Base-by-base conservation (phyloP, 1,284 basidiomycete species). In the Melampsora americana region DNA sequence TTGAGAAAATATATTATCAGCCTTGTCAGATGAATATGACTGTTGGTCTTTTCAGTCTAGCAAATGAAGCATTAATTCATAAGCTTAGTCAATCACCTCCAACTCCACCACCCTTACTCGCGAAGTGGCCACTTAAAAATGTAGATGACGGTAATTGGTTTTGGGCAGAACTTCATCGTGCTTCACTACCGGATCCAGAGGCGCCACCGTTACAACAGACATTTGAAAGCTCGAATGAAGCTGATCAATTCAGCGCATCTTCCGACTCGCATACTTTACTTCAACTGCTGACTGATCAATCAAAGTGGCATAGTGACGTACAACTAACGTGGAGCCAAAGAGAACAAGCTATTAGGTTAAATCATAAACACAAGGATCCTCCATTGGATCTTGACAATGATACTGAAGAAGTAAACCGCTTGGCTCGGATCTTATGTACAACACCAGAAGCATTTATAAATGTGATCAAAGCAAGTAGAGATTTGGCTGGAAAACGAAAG, bases 111-210 rank as follows among this genome's bases (percentile, higher is more conserved):
- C 44, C 73, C 48, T 28, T 69, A 18, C 30, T 76, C 26, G 56
- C 73, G 2, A 68, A 62, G 48, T 76, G 73, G 73, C 73, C 73
- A 7, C 48, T 76, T 20, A 62, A 61, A 56, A 39, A 69, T 44
- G 44, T 56, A 30, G 50, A 48, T 46, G 66, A 76, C 64, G 73
- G 66, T 5, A 14, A 76, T 62, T 42, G 28, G 23, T 69, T 50
- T 35, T 76, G 73, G 73, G 35, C 60, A 35, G 66, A 76, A 68
- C 66, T 76, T 9, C 32, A 64, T 61, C 73, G 73, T 26, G 66
- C 66, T 64, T 76, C 73, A 5, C 62, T 76, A 64, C 73, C 73
- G 7, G 26, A 68, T 35, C 59, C 73, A 12, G 66, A 76, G 6
- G 39, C 73, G 30, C 73, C 73, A 28, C 66, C 66, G 35, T 44